Base-by-base conservation (phyloP, 345 rosid genomes). In the Pistacia integerrima region DNA sequence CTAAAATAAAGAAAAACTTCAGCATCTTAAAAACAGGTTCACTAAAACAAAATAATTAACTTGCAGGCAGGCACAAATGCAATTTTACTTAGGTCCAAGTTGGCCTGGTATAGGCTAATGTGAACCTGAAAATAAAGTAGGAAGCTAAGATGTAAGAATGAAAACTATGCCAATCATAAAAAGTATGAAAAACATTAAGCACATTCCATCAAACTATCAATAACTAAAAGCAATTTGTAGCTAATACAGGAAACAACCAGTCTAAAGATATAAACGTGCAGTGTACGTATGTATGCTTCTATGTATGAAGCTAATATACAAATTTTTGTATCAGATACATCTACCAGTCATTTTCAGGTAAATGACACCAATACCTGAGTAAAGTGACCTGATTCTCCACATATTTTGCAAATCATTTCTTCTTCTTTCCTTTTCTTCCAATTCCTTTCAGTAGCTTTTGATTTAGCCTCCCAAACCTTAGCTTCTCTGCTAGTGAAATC, bases 391-490 rank as follows among this genome's bases (percentile, higher is more conserved):
- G 99, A 89, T 79, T 96, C 94, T 20, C 98, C 99, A 68, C 99
- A 96, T 33, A 96, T 88, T 83, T 92, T 96, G 84, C 99, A 96
- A 51, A 96, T 92, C 95, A 96, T 88, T 86, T 96, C 99, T 78
- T 96, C 99, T 86, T 96, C 98, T 87, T 96, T 96, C 76, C 94
- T 88, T 84, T 96, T 96, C 84, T 96, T 96, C 99, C 99, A 96
- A 68, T 90, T 96, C 82, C 99, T 87, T 88, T 96, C 99, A 16
- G 97, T 96, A 63, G 99, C 99, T 83, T 92, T 96, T 4, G 99
- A 96, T 73, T 96, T 96, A 65, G 99, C 99, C 80, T 96, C 98
- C 99, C 99, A 96, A 74, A 94, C 92, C 87, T 96, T 96, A 33
- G 99, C 98, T 72, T 96, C 99, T 35, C 99, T 88, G 82, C 99